Base-by-base conservation (phyloP, 352 stramenopile genomes). In the Phytophthora megakarya region DNA sequence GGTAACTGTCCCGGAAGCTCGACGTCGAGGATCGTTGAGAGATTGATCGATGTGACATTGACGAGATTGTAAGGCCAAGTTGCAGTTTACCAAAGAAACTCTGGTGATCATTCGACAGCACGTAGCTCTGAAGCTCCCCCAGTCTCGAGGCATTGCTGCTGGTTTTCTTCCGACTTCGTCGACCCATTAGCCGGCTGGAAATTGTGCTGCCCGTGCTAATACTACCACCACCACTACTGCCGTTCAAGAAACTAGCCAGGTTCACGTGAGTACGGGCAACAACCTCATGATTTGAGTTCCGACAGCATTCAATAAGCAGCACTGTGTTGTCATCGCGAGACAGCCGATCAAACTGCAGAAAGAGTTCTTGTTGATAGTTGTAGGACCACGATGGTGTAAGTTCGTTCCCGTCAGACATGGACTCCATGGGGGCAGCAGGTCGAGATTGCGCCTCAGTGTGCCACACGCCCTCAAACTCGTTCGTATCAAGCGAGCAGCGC, bases 261-360 rank as follows among this genome's bases (percentile, higher is more conserved):
- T 95, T 95, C 19, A 95, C 84, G 26, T 92, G 79, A 12, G 85
- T 95, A 2, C 83, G 75, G 9, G 83, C 84, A n/a, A 95, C 76
- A 18, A 93, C 84, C 47, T 95, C 84, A 21, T 85, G 83, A 35
- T 83, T 92, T 10, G 72, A 72, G 19, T 88, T 74, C 9, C 81
- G 80, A 42, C 86, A 95, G 39, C 90, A 94, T 61, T 94, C 83
- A 38, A 95, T 72, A 18, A 95, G 75, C 55, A 95, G 44, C 5
- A 93, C 77, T 18, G 85, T 93, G 57, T 95, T 95, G 65, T 95
- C 87, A 65, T 95, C 87, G 0, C 87, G 77, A 22, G 85, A 93
- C 3, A 95, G 65, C 3, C 80, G 75, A 53, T 95, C 87, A 59
- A 95, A 92, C 64, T 95, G 84, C 58, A 95, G 51, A 60, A 89